Percentiles rank a stretch among this genome's conserved stretches.
phyloP scores from a whole-genome alignment of 169 alveolate species.

The Toxoplasma gondii region DNA sequence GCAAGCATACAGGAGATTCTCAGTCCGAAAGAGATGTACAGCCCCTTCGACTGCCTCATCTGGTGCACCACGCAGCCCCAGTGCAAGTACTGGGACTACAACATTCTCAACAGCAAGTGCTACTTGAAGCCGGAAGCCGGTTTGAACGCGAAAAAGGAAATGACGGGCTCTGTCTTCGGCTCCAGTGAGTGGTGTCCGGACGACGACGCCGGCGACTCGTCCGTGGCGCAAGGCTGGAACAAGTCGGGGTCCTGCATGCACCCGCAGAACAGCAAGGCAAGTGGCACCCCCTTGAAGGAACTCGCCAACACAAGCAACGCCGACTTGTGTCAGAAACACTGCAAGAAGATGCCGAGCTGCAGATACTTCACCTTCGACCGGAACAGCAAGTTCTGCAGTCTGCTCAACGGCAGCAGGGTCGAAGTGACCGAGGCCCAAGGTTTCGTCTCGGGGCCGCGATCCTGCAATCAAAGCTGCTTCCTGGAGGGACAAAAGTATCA shows the following conservation, averaged over 20 bases:
- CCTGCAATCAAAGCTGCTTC: slow-evolving; percentile 18
- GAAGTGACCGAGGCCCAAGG: neutral
- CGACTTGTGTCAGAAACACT: neutral
- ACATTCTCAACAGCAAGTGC: neutral
- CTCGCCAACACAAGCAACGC: neutral
- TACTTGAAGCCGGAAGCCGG: neutral
- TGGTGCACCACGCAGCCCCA: neutral
- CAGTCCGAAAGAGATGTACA: neutral
- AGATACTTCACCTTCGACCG: neutral
- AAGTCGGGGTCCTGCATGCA: neutral
- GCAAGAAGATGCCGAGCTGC: neutral
- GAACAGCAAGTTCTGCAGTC: neutral
- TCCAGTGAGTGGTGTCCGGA: neutral
- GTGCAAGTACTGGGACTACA: neutral
- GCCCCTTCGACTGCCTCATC: slow-evolving; percentile 17
- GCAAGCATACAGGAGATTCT: neutral
- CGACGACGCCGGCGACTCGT: neutral
- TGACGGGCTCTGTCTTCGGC: neutral
- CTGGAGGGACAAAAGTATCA: neutral
- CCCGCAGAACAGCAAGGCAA: neutral
- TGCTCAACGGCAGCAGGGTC: neutral
- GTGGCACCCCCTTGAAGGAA: neutral
- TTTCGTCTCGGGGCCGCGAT: neutral
- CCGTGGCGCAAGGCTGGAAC: neutral
- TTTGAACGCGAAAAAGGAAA: neutral